Conservation (phyloP, 139 green algal genomes). For the Asterochloris sp. region DNA sequence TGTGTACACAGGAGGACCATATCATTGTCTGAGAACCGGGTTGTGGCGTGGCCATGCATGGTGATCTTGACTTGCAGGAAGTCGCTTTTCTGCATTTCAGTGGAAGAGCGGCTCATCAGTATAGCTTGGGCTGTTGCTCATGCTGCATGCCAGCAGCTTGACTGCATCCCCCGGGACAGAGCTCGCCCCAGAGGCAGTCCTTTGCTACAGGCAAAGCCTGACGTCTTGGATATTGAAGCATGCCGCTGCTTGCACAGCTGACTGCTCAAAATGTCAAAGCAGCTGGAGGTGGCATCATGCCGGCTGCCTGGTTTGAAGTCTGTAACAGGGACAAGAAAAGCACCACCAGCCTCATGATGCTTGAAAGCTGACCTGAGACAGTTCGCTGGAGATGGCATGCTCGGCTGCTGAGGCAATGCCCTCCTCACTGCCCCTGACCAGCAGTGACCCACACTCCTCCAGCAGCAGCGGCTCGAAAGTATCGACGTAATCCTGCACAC, state of each 20-base stretch:
- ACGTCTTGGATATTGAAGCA: neutral
- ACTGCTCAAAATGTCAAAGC: neutral
- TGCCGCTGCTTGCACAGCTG: neutral
- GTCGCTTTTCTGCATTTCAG: constrained; percentile 45
- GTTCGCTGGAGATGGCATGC: neutral
- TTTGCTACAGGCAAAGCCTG: neutral
- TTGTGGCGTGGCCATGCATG: constrained; percentile 22
- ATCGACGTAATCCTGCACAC: constrained; percentile 45
- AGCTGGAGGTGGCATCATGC: neutral
- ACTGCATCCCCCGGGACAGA: too few species aligned
- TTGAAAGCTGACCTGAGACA: neutral
- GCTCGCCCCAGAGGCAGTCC: neutral
- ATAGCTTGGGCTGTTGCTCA: neutral
- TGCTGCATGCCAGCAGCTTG: neutral
- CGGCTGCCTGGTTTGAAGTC: too few species aligned
- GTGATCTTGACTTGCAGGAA: constrained; percentile 43
- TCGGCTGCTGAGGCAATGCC: constrained; percentile 13
- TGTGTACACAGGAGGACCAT: constrained; percentile 76
- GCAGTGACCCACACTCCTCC: constrained; percentile 73
- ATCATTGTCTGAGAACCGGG: constrained; percentile 72
- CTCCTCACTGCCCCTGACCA: constrained; percentile 70
- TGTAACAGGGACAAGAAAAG: neutral
- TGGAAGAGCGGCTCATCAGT: neutral
- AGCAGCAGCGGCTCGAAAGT: constrained; percentile 77
- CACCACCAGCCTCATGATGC: neutral